These are phyloP conservation scores for Xerocomus brunneocitrinus DNA, from an alignment of 768 basidiomycete species.

Conservation along the genomic window DNA sequence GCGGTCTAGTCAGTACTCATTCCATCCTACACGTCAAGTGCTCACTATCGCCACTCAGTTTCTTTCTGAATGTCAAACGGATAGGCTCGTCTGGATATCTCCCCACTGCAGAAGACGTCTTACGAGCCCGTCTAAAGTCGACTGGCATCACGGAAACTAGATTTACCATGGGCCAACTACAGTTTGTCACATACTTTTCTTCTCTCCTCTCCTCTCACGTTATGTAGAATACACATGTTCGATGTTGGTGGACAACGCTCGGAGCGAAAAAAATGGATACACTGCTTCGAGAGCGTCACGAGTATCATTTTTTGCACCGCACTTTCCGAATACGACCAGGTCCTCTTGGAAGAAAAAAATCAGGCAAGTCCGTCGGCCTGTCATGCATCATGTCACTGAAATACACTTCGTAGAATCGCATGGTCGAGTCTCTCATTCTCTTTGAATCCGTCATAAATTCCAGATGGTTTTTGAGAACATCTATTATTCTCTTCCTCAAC, in stretches of 20 bases:
- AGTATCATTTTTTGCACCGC: constrained; percentile 76
- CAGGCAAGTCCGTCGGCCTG: constrained; percentile 19
- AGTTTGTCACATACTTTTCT: constrained; percentile 34
- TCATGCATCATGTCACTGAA: neutral
- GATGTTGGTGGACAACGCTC: constrained; percentile 79
- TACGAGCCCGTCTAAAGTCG: constrained; percentile 85
- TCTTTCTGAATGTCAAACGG: constrained; percentile 80
- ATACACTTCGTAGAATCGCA: constrained; percentile 51
- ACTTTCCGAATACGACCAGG: constrained; percentile 73
- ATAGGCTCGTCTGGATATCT: constrained; percentile 80
- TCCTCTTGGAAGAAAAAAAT: constrained; percentile 53
- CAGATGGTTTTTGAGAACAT: constrained; percentile 65
- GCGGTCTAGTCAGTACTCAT: constrained; percentile 68
- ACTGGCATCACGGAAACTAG: constrained; percentile 89
- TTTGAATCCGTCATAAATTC: constrained; percentile 81
- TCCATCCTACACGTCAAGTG: neutral
- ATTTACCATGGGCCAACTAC: constrained; percentile 64
- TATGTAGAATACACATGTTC: constrained; percentile 58
- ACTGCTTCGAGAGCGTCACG: constrained; percentile 77
- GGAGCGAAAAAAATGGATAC: constrained; percentile 81
- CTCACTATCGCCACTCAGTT: constrained; percentile 41
- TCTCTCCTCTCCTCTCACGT: neutral
- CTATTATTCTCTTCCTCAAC: constrained; percentile 65
- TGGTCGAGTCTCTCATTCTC: constrained; percentile 68
- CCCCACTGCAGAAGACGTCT: constrained; percentile 81